A percentile compares a stretch with the other conserved stretches of the same genome.
Evolutionary conservation across 441 rosid genomes (phyloP).

Genomic region (Melastoma candidum): DNA sequence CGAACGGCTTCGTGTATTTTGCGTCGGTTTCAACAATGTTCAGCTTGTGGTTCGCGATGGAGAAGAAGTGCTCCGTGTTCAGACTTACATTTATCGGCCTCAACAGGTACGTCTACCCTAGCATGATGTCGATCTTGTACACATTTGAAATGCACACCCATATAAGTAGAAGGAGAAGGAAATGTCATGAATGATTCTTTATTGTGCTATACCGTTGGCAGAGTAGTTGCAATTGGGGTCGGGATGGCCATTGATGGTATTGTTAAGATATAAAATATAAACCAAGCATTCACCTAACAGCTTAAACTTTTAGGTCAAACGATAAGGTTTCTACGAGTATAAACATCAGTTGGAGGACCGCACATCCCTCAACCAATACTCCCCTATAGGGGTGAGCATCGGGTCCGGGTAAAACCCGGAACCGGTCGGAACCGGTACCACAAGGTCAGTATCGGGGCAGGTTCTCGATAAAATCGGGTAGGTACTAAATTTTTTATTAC

Average conservation of each 20-base stretch:
- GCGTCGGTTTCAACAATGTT: slow-evolving; percentile 78
- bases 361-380: slow-evolving; percentile 65
- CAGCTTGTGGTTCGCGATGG: slow-evolving; percentile 67
- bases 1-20: slow-evolving; percentile 67
- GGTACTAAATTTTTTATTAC: too few relatives aligned
- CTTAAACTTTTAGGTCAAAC: too few relatives aligned
- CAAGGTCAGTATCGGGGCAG: too few relatives aligned
- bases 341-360: slow-evolving; percentile 74
- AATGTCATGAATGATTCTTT: neutral
- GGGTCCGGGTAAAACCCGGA: too few relatives aligned
- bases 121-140: slow-evolving; percentile 48
- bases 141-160: slow-evolving; percentile 35
- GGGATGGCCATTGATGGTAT: slow-evolving; percentile 59
- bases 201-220: slow-evolving; percentile 33
- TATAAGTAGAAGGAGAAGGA: slow-evolving; percentile 1
- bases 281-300: too few relatives aligned
- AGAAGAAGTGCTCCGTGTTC: slow-evolving; percentile 76
- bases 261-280: too few relatives aligned
- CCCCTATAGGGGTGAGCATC: slow-evolving; percentile 28
- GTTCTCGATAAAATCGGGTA: too few relatives aligned
- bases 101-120: slow-evolving; percentile 67
- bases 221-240: slow-evolving; percentile 85
- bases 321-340: slow-evolving; percentile 14
- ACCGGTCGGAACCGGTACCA: too few relatives aligned
- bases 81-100: slow-evolving; percentile 71